phyloP scores from a whole-genome alignment of 2,329 filamentous ascomycete genomes.

The Drechslera avenae region DNA sequence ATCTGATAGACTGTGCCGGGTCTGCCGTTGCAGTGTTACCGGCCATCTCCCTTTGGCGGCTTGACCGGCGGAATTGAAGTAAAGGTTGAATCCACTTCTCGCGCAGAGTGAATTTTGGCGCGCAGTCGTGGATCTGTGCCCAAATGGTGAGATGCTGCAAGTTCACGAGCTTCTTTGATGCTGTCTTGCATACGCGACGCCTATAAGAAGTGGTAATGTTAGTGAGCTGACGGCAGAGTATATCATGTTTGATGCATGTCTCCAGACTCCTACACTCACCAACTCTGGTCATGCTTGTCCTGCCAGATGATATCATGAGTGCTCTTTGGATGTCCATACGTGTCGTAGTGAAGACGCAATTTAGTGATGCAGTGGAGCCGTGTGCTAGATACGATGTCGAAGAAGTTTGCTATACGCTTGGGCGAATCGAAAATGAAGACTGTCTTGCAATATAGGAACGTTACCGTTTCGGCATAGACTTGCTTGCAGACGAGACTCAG shows the following conservation, averaged over 20 bases:
- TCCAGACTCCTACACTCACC: slow-evolving; percentile 12
- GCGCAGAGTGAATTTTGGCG: slow-evolving; percentile 28
- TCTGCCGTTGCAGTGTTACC: not conserved
- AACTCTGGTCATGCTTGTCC: slow-evolving; percentile 31
- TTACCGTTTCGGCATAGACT: slow-evolving; percentile 31
- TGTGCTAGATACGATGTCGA: slow-evolving; percentile 22
- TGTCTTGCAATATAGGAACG: slow-evolving; percentile 37
- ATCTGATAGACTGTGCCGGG: not conserved
- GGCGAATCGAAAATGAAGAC: slow-evolving; percentile 40
- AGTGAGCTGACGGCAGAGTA: not conserved
- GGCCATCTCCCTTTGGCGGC: not conserved
- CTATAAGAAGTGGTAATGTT: not conserved
- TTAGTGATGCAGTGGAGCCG: slow-evolving; percentile 32
- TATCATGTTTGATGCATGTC: not conserved
- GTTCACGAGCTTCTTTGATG: slow-evolving; percentile 25
- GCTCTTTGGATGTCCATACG: slow-evolving; percentile 31
- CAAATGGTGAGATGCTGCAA: slow-evolving; percentile 32
- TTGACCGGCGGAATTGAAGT: slow-evolving; percentile 33
- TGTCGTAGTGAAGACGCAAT: slow-evolving; percentile 38
- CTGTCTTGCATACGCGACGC: slow-evolving; percentile 22
- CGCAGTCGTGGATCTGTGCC: slow-evolving; percentile 21
- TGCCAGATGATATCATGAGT: slow-evolving; percentile 25
- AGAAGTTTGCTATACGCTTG: slow-evolving; percentile 32
- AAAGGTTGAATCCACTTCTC: slow-evolving; percentile 37
- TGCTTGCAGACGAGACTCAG: slow-evolving; percentile 39